Evolutionary conservation across 768 basidiomycete genomes (phyloP).

Genomic region (Rhodocollybia butyracea): DNA sequence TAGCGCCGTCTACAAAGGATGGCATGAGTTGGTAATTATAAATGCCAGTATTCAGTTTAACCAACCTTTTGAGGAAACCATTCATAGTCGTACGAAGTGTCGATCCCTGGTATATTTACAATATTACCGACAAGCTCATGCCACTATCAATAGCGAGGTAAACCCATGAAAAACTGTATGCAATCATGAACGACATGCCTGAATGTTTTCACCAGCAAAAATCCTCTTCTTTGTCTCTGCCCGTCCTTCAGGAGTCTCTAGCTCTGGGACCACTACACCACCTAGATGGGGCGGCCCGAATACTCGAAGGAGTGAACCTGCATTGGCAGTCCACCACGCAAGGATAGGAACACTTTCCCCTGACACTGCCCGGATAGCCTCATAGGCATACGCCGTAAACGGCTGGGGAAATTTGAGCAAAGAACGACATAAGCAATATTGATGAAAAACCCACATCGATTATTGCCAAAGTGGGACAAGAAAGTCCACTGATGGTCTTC

Average conservation of each 20-base stretch:
- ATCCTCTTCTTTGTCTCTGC: not conserved
- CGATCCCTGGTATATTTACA: not conserved
- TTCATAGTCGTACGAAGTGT: not conserved
- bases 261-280: not conserved
- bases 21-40: not conserved
- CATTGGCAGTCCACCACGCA: not conserved
- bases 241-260: not conserved
- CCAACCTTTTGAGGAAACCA: slow-evolving; percentile 3
- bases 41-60: not conserved
- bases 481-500: not conserved
- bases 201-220: not conserved
- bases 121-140: not conserved
- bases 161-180: not conserved
- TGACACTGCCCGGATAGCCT: not conserved
- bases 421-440: not conserved
- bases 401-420: not conserved
- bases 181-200: not conserved
- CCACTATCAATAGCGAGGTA: not conserved
- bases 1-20: not conserved
- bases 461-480: not conserved
- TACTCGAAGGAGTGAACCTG: not conserved
- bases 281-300: not conserved
- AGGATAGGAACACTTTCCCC: not conserved
- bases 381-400: not conserved
- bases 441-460: not conserved